Evolutionary conservation across 75 land plant genomes (phyloP).

Genomic region (Cupressus sempervirens): DNA sequence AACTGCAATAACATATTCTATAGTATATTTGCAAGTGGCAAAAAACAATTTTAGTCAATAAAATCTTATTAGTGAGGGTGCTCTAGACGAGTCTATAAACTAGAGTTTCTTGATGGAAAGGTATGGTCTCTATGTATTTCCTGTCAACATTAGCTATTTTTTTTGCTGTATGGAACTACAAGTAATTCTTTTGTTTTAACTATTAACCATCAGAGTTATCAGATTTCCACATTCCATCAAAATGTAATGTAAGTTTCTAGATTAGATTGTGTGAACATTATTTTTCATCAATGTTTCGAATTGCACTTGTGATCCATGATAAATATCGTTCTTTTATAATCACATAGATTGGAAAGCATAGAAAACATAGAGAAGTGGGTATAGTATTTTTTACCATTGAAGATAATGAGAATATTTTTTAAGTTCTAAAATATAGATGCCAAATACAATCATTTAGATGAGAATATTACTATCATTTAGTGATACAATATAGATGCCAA

Average conservation of each 20-base stretch:
- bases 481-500: neutral
- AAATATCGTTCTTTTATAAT: neutral
- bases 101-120: conserved; percentile 84
- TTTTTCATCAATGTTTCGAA: too few species aligned
- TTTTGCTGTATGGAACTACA: neutral
- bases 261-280: too few species aligned
- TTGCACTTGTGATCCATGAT: too few species aligned
- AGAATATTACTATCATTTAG: neutral
- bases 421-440: neutral
- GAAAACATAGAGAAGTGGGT: neutral
- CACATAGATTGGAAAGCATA: neutral
- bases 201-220: too few species aligned
- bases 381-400: neutral
- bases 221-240: too few species aligned
- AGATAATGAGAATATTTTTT: neutral
- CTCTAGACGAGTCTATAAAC: conserved; percentile 80
- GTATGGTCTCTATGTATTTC: conserved; percentile 24
- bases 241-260: too few species aligned
- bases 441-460: too few species aligned
- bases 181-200: neutral
- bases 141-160: neutral
- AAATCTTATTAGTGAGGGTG: conserved; percentile 82
- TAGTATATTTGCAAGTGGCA: conserved; percentile 78
- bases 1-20: conserved; percentile 73
- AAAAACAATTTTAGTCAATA: conserved; percentile 93